Evolutionary conservation across 2,329 filamentous ascomycete species (phyloP), one percentile per base, ranked within the genome.

Genomic region (Furcasterigmium sp.): DNA sequence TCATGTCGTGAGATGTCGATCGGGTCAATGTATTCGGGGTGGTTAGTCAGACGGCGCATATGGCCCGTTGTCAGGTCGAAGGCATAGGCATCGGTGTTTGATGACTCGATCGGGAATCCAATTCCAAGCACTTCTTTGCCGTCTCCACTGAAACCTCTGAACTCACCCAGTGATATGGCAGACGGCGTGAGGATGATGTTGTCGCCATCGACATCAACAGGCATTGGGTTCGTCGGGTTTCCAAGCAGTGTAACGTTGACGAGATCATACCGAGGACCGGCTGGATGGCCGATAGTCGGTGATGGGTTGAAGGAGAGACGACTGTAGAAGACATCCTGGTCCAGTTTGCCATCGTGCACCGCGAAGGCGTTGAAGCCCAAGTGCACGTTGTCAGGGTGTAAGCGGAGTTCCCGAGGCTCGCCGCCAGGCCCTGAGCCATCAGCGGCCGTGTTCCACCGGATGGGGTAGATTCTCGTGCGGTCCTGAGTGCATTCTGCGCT

Each of bases 301-400:
- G 48, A 37, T 3, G 55, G 43, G 38, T 73, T 70, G 54, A 72
- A 73, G 4, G 56, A 35, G 2, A 74, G 53, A 1, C 64, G 57
- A 3, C 58, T 61, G 38, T 67, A 63, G 51, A 65, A 69, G 4
- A 46, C 52, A 10, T 60, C 44, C 40, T 62, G 50, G 10, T 54
- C 55, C 15, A 46, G 43, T 3, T 38, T 41, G 5, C 35, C 39
- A 14, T 51, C 57, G 14, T 19, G n/a, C 9, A 21, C n/a, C 11
- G 21, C 19, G 41, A 70, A 66, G 0, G 63, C 62, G 49, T 61
- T 72, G 49, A 61, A 72, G 4, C 62, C 65, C 7, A 73, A 49
- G 42, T 73, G 69, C 0, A 56, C 50, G 29, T 71, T 55, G 30
- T 73, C 69, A 0, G 70, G 68, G 45, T 73, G 69, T 8, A 73